A percentile compares a stretch with the other conserved stretches of the same genome.
Evolutionary conservation across 176 grass and related monocot genomes (phyloP).

Genomic region (Cenchrus americanus): DNA sequence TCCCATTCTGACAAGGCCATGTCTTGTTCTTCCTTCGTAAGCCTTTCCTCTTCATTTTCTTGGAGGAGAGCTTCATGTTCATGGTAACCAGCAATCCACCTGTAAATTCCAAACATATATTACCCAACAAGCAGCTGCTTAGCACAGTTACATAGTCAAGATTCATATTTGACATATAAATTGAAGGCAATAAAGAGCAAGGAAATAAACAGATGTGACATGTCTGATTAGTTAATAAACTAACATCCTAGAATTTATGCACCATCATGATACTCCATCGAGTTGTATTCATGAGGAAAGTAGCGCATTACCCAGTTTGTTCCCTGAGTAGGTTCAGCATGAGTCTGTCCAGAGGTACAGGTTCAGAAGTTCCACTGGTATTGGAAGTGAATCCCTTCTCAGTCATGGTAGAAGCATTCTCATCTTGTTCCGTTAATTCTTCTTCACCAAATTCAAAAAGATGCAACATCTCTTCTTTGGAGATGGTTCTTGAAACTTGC

Average conservation of each 20-base stretch:
- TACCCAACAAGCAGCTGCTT: constrained; percentile 9
- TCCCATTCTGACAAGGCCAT: constrained; percentile 86
- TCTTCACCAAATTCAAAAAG: constrained; percentile 98
- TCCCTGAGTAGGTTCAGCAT: constrained; percentile 77
- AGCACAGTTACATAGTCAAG: constrained; percentile 13
- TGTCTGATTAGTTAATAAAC: constrained; percentile 5
- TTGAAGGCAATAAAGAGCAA: constrained; percentile 19
- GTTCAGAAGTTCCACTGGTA: constrained; percentile 39
- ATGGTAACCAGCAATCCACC: constrained; percentile 95
- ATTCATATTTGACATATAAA: background rate
- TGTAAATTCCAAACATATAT: constrained; percentile 46
- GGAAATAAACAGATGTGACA: background rate
- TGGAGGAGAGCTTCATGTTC: constrained; percentile 94
- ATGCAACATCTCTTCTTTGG: constrained; percentile 96
- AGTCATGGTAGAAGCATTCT: constrained; percentile 34
- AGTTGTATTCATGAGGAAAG: background rate
- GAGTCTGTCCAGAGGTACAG: constrained; percentile 61
- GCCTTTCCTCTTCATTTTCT: constrained; percentile 94
- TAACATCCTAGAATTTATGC: background rate
- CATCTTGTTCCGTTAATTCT: constrained; percentile 61
- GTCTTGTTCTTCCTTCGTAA: constrained; percentile 96
- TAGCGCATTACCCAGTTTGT: constrained; percentile 68
- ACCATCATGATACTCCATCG: background rate
- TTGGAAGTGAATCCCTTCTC: constrained; percentile 40
- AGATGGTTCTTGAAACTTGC: constrained; percentile 96